Percentiles rank a stretch among this genome's conserved stretches.
These are phyloP conservation scores for Aegilops sharonensis DNA, from an alignment of 176 grass and related monocot genomes.

Conservation along the genomic window DNA sequence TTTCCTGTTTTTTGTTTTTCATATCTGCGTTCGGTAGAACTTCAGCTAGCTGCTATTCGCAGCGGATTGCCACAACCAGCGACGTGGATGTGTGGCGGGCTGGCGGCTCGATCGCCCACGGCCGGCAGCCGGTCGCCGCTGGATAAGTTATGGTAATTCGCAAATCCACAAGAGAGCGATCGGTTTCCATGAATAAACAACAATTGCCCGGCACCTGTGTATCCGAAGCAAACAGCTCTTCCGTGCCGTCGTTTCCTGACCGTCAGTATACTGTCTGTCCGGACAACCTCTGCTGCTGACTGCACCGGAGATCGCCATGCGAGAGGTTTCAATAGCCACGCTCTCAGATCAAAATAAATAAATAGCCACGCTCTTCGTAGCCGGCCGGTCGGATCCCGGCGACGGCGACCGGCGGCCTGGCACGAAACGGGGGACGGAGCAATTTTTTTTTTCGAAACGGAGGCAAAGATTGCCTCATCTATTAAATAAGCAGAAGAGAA, in stretches of 20 bases:
- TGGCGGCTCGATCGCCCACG: not conserved
- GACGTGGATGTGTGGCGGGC: not conserved
- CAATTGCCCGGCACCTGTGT: not conserved
- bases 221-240: not conserved
- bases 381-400: constrained; percentile 3
- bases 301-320: no score
- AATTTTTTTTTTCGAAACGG: not conserved
- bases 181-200: not conserved
- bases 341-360: no score
- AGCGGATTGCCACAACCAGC: no score
- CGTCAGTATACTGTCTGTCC: not conserved
- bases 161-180: not conserved
- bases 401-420: not conserved
- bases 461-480: no score
- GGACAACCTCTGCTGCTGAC: not conserved
- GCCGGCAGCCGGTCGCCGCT: not conserved
- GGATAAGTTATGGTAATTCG: not conserved
- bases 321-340: no score
- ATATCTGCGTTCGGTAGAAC: no score
- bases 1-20: no score
- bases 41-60: no score
- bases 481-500: no score
- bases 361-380: no score
- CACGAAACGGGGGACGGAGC: not conserved
- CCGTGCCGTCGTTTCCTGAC: not conserved